phyloP scores from a whole-genome alignment of 1,284 basidiomycete genomes.

The Vanrija pseudolonga region DNA sequence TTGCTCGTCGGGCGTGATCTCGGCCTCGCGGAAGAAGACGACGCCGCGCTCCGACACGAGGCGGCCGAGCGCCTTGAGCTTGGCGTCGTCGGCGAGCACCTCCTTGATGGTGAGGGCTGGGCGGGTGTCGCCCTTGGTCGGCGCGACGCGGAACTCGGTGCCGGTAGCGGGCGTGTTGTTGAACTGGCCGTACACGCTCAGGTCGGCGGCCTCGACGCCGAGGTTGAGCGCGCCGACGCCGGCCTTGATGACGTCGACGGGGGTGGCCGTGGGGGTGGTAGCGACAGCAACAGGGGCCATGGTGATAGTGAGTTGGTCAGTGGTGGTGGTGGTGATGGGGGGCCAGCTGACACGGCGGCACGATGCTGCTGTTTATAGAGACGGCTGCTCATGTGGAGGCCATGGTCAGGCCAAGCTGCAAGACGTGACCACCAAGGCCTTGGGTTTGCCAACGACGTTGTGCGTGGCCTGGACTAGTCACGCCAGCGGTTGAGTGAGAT shows the following conservation, averaged over 20 bases:
- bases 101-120: constrained; percentile 27
- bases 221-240: constrained; percentile 3
- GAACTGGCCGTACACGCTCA: constrained; percentile 24
- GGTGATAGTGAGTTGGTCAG: background rate
- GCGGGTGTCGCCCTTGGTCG: constrained; percentile 13
- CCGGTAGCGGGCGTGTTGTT: constrained; percentile 40
- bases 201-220: constrained; percentile 4
- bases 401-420: too few species aligned
- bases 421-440: too few species aligned
- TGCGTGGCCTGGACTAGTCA: too few species aligned
- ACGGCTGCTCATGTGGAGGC: too few species aligned
- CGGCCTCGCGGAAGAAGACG: constrained; percentile 63
- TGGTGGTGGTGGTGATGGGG: too few species aligned
- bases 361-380: too few species aligned
- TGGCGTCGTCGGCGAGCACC: constrained; percentile 25
- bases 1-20: constrained; percentile 52
- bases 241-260: constrained; percentile 16
- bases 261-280: background rate
- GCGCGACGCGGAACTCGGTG: constrained; percentile 42
- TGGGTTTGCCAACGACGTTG: too few species aligned
- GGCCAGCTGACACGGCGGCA: too few species aligned
- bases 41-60: constrained; percentile 62
- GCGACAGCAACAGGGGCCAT: constrained; percentile 18
- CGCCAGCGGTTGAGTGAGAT: too few species aligned
- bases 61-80: constrained; percentile 32